phyloP scores from a whole-genome alignment of 352 stramenopile species.

The Phytopythium helicoides region DNA sequence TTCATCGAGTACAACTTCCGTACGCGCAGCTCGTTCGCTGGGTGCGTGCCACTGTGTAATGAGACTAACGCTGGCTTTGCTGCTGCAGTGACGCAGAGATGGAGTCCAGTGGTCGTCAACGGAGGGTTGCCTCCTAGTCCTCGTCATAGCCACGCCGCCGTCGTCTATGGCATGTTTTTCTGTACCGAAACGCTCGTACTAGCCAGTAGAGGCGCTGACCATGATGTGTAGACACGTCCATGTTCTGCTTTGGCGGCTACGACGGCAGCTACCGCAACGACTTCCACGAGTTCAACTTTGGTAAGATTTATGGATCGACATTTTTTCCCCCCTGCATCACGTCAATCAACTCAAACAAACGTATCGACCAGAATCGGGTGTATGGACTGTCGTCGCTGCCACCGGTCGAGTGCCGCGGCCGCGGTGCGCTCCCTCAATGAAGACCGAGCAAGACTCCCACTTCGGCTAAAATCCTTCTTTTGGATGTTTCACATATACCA shows the following conservation, averaged over 20 bases:
- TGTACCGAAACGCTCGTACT: too few relatives aligned
- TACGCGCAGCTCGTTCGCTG: slow-evolving; percentile 27
- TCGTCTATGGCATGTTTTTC: slow-evolving; percentile 64
- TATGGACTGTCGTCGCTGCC: slow-evolving; percentile 86
- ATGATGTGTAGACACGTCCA: slow-evolving; percentile 70
- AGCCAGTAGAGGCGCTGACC: too few relatives aligned
- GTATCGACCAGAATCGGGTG: slow-evolving; percentile 45
- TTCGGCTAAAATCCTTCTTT: too few relatives aligned
- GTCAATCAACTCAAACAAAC: background rate
- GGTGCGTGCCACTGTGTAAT: background rate
- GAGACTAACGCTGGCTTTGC: background rate
- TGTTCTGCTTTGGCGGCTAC: slow-evolving; percentile 94
- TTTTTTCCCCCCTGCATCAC: background rate
- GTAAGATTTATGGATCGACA: slow-evolving; percentile 16
- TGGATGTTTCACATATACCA: too few relatives aligned
- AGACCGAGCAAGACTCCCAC: too few relatives aligned
- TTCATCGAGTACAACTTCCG: slow-evolving; percentile 95
- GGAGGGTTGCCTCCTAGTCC: slow-evolving; percentile 88
- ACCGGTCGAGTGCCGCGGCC: slow-evolving; percentile 69
- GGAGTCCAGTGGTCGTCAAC: slow-evolving; percentile 68
- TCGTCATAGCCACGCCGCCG: slow-evolving; percentile 95
- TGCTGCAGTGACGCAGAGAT: slow-evolving; percentile 72
- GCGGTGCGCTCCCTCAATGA: slow-evolving; percentile 29
- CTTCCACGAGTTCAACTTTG: slow-evolving; percentile 96
- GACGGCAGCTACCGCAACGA: slow-evolving; percentile 95